Evolutionary conservation across 192 early-diverging fungal genomes (phyloP).

Genomic region (Phlyctochytrium bullatum): DNA sequence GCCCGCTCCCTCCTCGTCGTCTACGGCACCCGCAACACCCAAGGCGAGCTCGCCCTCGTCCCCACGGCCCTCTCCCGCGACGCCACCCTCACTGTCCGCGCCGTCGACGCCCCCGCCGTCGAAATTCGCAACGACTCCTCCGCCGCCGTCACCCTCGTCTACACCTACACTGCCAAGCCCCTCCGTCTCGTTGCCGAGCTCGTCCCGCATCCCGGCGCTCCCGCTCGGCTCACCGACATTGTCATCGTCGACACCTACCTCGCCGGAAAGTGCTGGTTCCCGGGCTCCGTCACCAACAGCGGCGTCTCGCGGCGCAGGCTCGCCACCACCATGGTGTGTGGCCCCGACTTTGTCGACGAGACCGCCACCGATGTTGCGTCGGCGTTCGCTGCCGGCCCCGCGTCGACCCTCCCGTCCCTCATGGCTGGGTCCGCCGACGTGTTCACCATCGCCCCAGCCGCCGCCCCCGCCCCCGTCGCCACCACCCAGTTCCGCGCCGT

Average conservation of each 20-base stretch:
- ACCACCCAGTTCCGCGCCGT: not conserved
- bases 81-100: not conserved
- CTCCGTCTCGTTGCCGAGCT: not conserved
- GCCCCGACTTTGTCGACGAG: not conserved
- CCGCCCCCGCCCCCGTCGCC: not conserved
- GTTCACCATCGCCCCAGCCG: not conserved
- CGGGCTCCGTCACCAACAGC: not conserved
- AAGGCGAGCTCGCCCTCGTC: not conserved
- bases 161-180: not conserved
- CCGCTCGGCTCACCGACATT: not conserved
- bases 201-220: not conserved
- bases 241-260: not conserved
- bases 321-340: not conserved
- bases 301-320: not conserved
- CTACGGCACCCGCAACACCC: not conserved
- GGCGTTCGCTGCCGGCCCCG: not conserved
- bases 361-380: not conserved
- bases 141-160: not conserved
- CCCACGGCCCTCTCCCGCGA: not conserved
- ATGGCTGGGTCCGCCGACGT: not conserved
- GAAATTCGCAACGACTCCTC: not conserved
- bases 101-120: not conserved
- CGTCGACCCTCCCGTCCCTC: not conserved
- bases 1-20: not conserved
- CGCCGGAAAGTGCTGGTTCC: constrained; percentile 1